phyloP scores from a whole-genome alignment of 1,284 basidiomycete genomes.

The Sanghuangporus baumii region DNA sequence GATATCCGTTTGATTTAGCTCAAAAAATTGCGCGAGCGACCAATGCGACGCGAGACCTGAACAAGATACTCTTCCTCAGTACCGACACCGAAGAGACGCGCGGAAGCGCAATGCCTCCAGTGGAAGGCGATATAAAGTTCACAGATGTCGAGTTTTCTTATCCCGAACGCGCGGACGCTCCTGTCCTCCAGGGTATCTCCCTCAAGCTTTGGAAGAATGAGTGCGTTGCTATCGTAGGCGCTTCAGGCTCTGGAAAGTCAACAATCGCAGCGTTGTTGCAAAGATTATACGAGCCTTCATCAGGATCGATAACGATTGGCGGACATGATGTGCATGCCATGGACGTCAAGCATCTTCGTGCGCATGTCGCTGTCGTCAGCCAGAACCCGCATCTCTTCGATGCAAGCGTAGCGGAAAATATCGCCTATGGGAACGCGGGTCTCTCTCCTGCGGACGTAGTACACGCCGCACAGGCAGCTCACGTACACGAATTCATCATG shows the following conservation, averaged over 20 bases:
- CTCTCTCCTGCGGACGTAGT: conserved; percentile 54
- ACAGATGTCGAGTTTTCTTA: conserved; percentile 76
- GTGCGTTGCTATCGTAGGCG: conserved; percentile 83
- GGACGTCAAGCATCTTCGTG: conserved; percentile 71
- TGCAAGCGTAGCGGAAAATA: conserved; percentile 79
- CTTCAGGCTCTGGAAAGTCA: conserved; percentile 87
- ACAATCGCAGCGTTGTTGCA: conserved; percentile 82
- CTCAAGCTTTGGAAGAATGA: conserved; percentile 67
- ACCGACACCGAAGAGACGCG: conserved; percentile 60
- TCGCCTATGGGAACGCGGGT: conserved; percentile 66
- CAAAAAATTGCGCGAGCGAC: conserved; percentile 76
- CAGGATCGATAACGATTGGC: conserved; percentile 61
- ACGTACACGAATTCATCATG: conserved; percentile 85
- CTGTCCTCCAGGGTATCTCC: conserved; percentile 62
- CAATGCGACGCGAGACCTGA: conserved; percentile 77
- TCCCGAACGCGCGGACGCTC: conserved; percentile 70
- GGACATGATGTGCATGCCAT: conserved; percentile 44
- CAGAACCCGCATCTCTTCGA: conserved; percentile 88
- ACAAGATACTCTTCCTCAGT: conserved; percentile 58
- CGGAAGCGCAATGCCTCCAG: conserved; percentile 59
- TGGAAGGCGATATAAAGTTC: conserved; percentile 65
- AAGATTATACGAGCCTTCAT: conserved; percentile 74
- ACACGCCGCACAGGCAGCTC: conserved; percentile 68
- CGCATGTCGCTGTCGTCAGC: conserved; percentile 80
- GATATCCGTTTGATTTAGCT: conserved; percentile 38